Conservation (phyloP, 2,329 filamentous ascomycete species). For the Aspergillus awamori region DNA sequence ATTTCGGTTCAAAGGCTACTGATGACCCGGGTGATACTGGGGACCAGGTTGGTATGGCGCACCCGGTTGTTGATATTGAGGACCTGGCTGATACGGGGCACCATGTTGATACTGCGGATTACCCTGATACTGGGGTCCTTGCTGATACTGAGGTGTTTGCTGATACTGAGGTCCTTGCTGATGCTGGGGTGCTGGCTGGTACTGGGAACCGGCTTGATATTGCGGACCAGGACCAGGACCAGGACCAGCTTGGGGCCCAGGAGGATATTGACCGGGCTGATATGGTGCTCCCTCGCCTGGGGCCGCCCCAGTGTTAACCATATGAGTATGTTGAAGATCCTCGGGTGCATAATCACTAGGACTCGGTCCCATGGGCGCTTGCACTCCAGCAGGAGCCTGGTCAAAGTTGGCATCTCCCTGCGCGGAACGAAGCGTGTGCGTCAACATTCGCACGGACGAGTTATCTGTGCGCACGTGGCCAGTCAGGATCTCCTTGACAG, state of each 20-base stretch:
- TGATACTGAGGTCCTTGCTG: not conserved
- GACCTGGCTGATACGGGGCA: not conserved
- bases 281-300: not conserved
- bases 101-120: not conserved
- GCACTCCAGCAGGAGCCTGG: slow-evolving; percentile 6
- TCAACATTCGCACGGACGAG: slow-evolving; percentile 9
- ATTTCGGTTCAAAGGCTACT: not conserved
- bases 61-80: not conserved
- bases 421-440: slow-evolving; percentile 12
- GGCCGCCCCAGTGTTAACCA: not conserved
- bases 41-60: not conserved
- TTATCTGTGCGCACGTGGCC: slow-evolving; percentile 48
- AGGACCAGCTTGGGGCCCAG: not conserved
- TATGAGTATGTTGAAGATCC: not conserved
- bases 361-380: slow-evolving; percentile 10
- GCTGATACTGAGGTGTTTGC: not conserved
- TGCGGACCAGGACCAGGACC: not conserved
- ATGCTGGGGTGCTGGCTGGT: not conserved
- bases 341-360: slow-evolving; percentile 9
- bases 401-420: slow-evolving; percentile 13
- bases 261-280: not conserved
- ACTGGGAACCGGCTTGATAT: not conserved
- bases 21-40: not conserved
- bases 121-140: not conserved
- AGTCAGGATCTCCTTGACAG: slow-evolving; percentile 63